Base-by-base conservation (phyloP, 2,329 filamentous ascomycete species). In the Chaetomiaceae sp. region DNA sequence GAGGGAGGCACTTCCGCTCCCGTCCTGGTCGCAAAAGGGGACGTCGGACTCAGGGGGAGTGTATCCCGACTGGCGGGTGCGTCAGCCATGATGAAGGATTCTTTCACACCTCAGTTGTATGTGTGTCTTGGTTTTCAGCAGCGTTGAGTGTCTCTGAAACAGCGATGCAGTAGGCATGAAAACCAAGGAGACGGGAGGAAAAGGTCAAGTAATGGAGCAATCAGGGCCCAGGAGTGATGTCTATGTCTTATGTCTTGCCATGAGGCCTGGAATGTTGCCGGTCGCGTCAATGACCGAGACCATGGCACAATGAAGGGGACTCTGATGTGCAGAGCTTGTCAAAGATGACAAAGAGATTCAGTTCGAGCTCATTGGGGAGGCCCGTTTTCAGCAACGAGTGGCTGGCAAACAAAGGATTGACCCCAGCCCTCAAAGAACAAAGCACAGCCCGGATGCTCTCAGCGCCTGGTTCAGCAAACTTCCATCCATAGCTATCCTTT, bases 331-430 rank as follows among this genome's bases (percentile, higher is more conserved):
- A 22, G 20, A 14, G 27, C 20, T 20, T 27, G 34, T 15, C 20
- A 8, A 3, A 5, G 36, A 20, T 34, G 23, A 37, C 48, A 51
- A 47, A 47, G 37, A 43, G 23, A 7, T 19, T 19, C 36, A 14
- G 40, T 43, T 17, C 12, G 22, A 20, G 12, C 14, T 27, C 6
- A 23, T 7, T 5, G 11, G 15, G 29, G 6, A 8, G 11, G 14
- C 48, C 53, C 45, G 54, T 49, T 56, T 56, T 52, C 44, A 43
- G 49, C 15, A 4, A 38, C 3, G 17, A 20, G n/a, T 19, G 36
- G 20, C 4, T 36, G 19, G 31, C 22, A 44, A 37, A 55, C 42
- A 51, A 55, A 55, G 52, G 33, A 45, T 2, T 27, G 15, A 3
- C 22, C 14, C 8, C 19, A n/a, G 7, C 6, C n/a, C 4, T 25